Conservation (phyloP, 352 stramenopile genomes). For the Pythium periplocum region DNA sequence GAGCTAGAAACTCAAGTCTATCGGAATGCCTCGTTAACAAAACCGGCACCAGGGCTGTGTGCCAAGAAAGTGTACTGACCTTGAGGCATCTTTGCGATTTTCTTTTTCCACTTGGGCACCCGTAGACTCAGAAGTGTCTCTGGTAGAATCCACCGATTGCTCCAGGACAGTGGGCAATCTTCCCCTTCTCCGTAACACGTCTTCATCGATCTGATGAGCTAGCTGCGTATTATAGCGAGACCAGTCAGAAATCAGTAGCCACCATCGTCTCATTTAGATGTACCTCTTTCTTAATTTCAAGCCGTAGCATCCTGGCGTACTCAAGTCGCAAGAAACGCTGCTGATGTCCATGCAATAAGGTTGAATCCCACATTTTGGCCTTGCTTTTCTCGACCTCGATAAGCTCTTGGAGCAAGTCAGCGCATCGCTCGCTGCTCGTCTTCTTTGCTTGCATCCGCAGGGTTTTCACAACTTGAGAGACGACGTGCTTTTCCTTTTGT, state of each 20-base stretch:
- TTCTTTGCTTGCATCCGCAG: slow-evolving; percentile 62
- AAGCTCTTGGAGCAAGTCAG: slow-evolving; percentile 56
- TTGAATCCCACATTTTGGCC: slow-evolving; percentile 59
- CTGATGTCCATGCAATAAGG: slow-evolving; percentile 53
- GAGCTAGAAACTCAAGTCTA: slow-evolving; percentile 43
- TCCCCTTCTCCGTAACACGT: slow-evolving; percentile 21
- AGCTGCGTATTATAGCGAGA: slow-evolving; percentile 22
- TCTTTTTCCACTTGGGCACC: neutral
- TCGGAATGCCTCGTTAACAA: neutral
- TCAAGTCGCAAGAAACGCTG: slow-evolving; percentile 57
- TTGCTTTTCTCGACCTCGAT: slow-evolving; percentile 55
- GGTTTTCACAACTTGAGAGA: slow-evolving; percentile 72
- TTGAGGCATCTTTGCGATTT: slow-evolving; percentile 29
- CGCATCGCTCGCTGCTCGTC: slow-evolving; percentile 45
- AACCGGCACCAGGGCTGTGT: no score
- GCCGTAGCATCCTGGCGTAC: slow-evolving; percentile 56
- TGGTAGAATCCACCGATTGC: neutral
- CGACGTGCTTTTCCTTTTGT: slow-evolving; percentile 58
- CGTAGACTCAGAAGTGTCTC: neutral
- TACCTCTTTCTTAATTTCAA: slow-evolving; percentile 76
- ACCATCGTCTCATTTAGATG: neutral
- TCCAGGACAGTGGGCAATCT: slow-evolving; percentile 1
- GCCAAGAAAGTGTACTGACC: slow-evolving; percentile 13
- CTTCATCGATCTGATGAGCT: slow-evolving; percentile 54
- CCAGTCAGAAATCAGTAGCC: no score